Base-by-base conservation (phyloP, 176 grass and related monocot species). In the Carex littledalei region DNA sequence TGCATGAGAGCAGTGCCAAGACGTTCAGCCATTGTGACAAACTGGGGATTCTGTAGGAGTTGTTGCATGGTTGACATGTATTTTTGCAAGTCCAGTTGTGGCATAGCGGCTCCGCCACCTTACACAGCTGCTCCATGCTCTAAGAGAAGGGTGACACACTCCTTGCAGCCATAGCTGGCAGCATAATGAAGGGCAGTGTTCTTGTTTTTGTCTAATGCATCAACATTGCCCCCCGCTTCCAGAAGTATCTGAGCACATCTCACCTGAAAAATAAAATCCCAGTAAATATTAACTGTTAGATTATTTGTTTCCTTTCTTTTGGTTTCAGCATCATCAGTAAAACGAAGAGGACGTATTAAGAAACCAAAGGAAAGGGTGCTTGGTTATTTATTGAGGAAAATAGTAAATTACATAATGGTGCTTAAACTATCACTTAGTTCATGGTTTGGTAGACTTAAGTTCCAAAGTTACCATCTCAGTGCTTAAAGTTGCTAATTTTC, bases 41-140 rank as follows among this genome's bases (percentile, higher is more conserved):
- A 98, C 85, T 98, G 91, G 55, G 90, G 89, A 89, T 98, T 95
- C 85, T 98, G 88, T 91, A 98, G 93, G 80, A 98, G 84, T 84
- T 95, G 96, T 88, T 98, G 93, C 91, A 98, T 95, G 31, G 91
- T 95, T 13, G 93, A 87, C 67, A 95, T 89, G 86, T 98, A 98
- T 79, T 98, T 92, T 12, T 90, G 83, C 18, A 91, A 93, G 69
- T 98, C 88, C 88, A 98, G 82, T 63, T 83, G 85, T 55, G 89
- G 89, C 54, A 21, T 22, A 17, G 61, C 2, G 4, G 81, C 7
- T 15, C 45, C 82, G 12, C 84, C 22, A 64, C 84, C 16, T 45
- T 82, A 96, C 94, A 97, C 91, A 49, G 91, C 90, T 29, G 91
- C 91, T 11, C 91, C 91, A 69, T 87, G 82, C 3, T 93, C 94